Evolutionary conservation across 2,329 filamentous ascomycete species (phyloP), one percentile per base, ranked within the genome.

Genomic region (Ascochyta lentis): DNA sequence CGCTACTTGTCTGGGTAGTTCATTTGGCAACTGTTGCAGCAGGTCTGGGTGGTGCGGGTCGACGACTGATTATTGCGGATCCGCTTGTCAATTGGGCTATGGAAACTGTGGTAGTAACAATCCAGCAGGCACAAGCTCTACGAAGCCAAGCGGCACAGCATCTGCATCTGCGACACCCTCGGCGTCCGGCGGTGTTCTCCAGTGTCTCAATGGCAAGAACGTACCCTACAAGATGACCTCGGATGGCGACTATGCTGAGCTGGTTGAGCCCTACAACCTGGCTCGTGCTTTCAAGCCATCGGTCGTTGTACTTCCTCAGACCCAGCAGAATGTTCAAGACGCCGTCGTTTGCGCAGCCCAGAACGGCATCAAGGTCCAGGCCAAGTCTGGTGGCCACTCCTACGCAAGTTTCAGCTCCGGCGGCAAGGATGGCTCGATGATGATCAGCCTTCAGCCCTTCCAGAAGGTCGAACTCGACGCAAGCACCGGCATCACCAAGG

Each of bases 361-460:
- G 23, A 75, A 77, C 54, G 74, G 75, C 6, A 71, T 84, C 48
- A 82, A 83, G 60, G 84, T 89, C 0, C 85, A 88, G 66, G 82
- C 86, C 22, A 84, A 80, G 60, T 86, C 84, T 1, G 87, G 86
- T 4, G 87, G 87, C 0, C 87, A 89, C 64, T 88, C 85, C 0
- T 89, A 86, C 59, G 86, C 78, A 0, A 80, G 78, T 0, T 79
- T 78, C 56, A 80, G 79, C 4, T 76, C 80, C 0, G 80, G 81
- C 27, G 81, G 81, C 7, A 76, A 81, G 62, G 73, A 83, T 53
- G 81, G 80, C 3, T 76, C 77, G 38, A 69, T 83, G 60, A 75
- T 81, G 7, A 77, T 84, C 27, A 78, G 81, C 61, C 71, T 84
- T 46, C 71, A 80, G 59, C 67, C 75, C 16, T 76, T 83, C 60